Conservation (phyloP, 148 eudicot genomes). For the Persicaria maculosa region DNA sequence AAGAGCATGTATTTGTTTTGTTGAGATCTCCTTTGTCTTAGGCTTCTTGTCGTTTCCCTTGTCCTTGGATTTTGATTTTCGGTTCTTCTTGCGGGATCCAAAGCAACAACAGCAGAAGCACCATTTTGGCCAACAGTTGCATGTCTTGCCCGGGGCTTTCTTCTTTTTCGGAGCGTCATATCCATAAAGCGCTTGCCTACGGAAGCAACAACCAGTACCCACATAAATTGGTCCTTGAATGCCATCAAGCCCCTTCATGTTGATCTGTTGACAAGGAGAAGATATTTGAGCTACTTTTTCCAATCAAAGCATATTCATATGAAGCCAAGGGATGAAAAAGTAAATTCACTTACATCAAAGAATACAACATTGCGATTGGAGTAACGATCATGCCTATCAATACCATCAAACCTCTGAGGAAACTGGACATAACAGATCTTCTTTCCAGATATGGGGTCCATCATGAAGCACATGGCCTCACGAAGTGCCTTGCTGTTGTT, state of each 20-base stretch:
- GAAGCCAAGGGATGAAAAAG: background rate
- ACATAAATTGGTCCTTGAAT: conserved; percentile 90
- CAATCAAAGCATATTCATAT: background rate
- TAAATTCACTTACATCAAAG: conserved; percentile 63
- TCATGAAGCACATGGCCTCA: conserved; percentile 96
- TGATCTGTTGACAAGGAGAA: conserved; percentile 37
- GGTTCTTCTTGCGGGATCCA: conserved; percentile 47
- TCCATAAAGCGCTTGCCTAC: conserved; percentile 87
- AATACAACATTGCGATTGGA: conserved; percentile 85
- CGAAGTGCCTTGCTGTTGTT: conserved; percentile 88
- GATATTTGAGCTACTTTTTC: background rate
- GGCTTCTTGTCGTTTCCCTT: conserved; percentile 38
- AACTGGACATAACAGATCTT: conserved; percentile 90
- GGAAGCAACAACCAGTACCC: conserved; percentile 81
- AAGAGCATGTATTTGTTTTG: conserved; percentile 76
- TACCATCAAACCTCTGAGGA: conserved; percentile 92
- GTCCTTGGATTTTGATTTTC: conserved; percentile 60
- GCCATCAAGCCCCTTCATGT: conserved; percentile 91
- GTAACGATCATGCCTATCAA: conserved; percentile 87
- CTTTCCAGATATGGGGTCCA: conserved; percentile 94
- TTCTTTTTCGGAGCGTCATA: conserved; percentile 71
- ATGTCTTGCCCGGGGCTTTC: conserved; percentile 68
- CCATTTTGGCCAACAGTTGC: conserved; percentile 88
- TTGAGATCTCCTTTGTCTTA: conserved; percentile 54
- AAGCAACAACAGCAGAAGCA: conserved; percentile 53